phyloP scores from a whole-genome alignment of 805 yeast genomes.

The Wickerhamia fluorescens region DNA sequence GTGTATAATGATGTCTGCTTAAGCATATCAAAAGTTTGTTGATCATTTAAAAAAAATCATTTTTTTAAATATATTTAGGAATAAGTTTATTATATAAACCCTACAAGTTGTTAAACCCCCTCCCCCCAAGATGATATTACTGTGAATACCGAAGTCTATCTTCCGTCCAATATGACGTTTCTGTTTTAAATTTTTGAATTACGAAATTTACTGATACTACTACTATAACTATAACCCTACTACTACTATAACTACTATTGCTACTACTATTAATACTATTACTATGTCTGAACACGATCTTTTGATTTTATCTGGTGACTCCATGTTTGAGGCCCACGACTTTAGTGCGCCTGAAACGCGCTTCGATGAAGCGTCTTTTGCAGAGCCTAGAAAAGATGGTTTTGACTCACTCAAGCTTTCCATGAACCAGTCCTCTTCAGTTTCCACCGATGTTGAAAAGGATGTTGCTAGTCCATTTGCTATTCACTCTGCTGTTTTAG shows the following conservation, averaged over 20 bases:
- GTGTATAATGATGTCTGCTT: slow-evolving; percentile 26
- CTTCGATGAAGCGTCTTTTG: too few relatives aligned
- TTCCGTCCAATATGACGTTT: slow-evolving; percentile 29
- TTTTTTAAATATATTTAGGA: too few relatives aligned
- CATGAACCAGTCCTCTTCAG: background rate
- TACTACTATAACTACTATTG: slow-evolving; percentile 5
- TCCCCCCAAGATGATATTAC: slow-evolving; percentile 24
- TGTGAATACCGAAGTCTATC: slow-evolving; percentile 15
- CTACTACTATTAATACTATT: slow-evolving; percentile 10
- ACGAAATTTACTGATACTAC: slow-evolving; percentile 2
- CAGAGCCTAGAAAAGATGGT: background rate
- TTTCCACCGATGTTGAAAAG: slow-evolving; percentile 2
- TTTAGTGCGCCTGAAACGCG: slow-evolving; percentile 13
- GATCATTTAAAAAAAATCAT: too few relatives aligned
- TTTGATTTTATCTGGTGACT: slow-evolving; percentile 17
- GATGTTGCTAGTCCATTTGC: slow-evolving; percentile 39
- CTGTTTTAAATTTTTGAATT: slow-evolving; percentile 9
- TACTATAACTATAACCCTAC: slow-evolving; percentile 1
- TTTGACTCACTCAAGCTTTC: background rate
- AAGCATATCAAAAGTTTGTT: too few relatives aligned
- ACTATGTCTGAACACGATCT: slow-evolving; percentile 8
- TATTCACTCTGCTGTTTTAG: slow-evolving; percentile 45
- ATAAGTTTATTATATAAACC: too few relatives aligned
- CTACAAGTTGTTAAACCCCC: slow-evolving; percentile 6
- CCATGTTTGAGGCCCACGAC: slow-evolving; percentile 19